Base-by-base conservation (phyloP, 306 rosid genomes). In the Trichosanthes truncata region DNA sequence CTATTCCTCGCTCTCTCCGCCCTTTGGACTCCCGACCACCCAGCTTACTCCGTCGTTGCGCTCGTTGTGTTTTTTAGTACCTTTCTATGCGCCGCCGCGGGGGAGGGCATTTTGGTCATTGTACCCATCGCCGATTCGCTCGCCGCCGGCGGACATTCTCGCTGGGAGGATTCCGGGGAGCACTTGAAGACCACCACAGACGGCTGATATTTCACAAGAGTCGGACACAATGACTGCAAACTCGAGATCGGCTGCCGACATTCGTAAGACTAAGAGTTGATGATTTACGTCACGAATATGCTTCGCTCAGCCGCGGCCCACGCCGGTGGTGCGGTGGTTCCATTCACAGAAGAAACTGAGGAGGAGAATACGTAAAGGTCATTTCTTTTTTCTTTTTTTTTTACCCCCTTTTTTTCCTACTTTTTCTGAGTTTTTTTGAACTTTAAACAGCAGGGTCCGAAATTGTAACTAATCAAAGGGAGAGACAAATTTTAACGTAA, bases 31-130 rank as follows among this genome's bases (percentile, higher is more conserved):
- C 96, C 96, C 0, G 83, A 83, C 14, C 51, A 89, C 6, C 62
- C 74, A 0, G 8, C 82, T 2, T 81, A 85, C 87, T 82, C 59
- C 17, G 78, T 79, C 5, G 45, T 82, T 7, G 75, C 88, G 0
- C 79, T 95, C n/a, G 31, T 84, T 3, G 90, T 63, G 33, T 95
- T 95, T 61, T 53, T 95, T 0, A 35, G 82, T 0, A 82, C 92
- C 5, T 85, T 91, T 5, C 63, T 49, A 3, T 89, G 90, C 43
- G 97, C 96, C 0, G 83, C 62, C 2, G 74, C 79, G 0, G 97
- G 97, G 13, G 88, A 92, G 85, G 97, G 97, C 4, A 86, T 95
- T 67, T 82, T 95, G 87, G 97, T 95, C n/a, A 91, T 95, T 69
- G 91, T 82, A 53, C 97, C 97, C 0, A 89, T 92, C 1, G 78